These are phyloP conservation scores for Coemansia sp. DNA, from an alignment of 192 early-diverging fungal species.

Conservation along the genomic window DNA sequence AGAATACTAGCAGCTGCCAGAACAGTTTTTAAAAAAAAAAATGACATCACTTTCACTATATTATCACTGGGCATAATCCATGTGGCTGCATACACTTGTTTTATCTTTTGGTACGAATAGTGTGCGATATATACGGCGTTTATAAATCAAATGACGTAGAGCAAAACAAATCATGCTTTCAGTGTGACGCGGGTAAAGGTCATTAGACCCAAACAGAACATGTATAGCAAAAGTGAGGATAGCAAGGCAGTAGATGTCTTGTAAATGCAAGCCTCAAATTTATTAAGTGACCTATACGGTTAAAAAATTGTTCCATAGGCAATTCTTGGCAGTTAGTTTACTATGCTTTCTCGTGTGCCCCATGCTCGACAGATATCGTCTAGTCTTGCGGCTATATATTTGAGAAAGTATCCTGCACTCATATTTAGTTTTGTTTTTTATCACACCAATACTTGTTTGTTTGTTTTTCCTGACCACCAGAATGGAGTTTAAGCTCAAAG, in stretches of 20 bases:
- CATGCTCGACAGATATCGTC: neutral
- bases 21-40: neutral
- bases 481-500: neutral
- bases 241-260: neutral
- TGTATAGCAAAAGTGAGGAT: neutral
- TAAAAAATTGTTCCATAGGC: neutral
- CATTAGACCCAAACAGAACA: constrained; percentile 5
- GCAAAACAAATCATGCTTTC: neutral
- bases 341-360: neutral
- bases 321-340: neutral
- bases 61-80: neutral
- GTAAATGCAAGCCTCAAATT: constrained; percentile 8
- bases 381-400: neutral
- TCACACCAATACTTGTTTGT: neutral
- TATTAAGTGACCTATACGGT: constrained; percentile 3
- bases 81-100: neutral
- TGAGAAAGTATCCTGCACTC: neutral
- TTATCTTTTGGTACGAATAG: neutral
- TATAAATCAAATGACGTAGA: neutral
- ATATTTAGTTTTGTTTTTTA: neutral
- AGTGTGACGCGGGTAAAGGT: neutral
- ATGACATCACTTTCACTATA: neutral
- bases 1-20: neutral
- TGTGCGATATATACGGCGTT: neutral
- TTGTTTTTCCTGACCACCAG: neutral